phyloP scores from a whole-genome alignment of 164 flowering plant species.

The Euptelea pleiosperma region DNA sequence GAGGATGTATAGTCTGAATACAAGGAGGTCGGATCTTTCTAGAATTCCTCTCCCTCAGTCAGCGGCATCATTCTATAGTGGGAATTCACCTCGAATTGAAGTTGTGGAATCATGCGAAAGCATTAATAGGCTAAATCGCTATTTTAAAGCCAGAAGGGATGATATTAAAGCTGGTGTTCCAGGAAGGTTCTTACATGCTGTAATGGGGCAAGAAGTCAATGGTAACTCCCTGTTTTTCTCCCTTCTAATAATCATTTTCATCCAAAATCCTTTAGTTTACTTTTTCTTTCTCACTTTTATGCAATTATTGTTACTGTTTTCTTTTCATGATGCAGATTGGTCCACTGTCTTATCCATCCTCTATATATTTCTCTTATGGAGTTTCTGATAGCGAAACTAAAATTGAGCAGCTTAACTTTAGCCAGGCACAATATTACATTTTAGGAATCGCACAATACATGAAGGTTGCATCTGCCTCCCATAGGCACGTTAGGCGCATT shows the following conservation, averaged over 20 bases:
- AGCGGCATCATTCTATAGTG: slow-evolving; percentile 56
- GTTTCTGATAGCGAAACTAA: too few relatives aligned
- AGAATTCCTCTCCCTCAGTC: slow-evolving; percentile 47
- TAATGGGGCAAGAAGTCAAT: slow-evolving; percentile 46
- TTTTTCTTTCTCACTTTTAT: background rate
- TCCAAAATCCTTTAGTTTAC: too few relatives aligned
- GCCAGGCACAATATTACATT: too few relatives aligned
- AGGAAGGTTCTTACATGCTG: slow-evolving; percentile 61
- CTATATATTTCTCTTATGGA: too few relatives aligned
- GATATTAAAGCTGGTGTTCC: slow-evolving; percentile 58
- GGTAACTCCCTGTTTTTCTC: slow-evolving; percentile 31
- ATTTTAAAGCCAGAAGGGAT: slow-evolving; percentile 41
- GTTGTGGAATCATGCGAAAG: slow-evolving; percentile 49
- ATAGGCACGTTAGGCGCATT: too few relatives aligned
- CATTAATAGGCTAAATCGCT: slow-evolving; percentile 36
- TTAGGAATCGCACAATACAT: too few relatives aligned
- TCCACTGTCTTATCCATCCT: background rate
- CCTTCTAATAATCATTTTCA: too few relatives aligned
- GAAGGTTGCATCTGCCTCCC: too few relatives aligned
- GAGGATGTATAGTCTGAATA: slow-evolving; percentile 32
- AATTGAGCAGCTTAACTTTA: too few relatives aligned
- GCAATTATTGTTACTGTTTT: background rate
- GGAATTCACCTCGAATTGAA: slow-evolving; percentile 39
- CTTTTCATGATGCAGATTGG: too few relatives aligned
- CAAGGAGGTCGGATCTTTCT: slow-evolving; percentile 21